phyloP scores from a whole-genome alignment of 352 stramenopile species.

The Globisporangium middletonii region DNA sequence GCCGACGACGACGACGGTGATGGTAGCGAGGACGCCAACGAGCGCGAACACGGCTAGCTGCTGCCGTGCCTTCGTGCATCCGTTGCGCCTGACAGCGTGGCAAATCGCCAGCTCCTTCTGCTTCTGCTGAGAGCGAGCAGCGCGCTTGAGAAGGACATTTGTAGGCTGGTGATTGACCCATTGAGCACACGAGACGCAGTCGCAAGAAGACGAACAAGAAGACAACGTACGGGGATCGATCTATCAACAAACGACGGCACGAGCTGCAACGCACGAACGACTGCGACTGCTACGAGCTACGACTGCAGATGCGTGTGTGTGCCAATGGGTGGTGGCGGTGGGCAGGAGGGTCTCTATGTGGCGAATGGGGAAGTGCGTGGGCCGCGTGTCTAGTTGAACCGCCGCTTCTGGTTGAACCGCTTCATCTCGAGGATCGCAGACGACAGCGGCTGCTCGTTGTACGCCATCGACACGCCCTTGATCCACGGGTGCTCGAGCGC shows the following conservation, averaged over 20 bases:
- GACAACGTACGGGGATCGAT: background rate
- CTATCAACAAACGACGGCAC: background rate
- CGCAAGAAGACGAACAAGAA: too few relatives aligned
- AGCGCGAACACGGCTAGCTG: too few relatives aligned
- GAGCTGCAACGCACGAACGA: too few relatives aligned
- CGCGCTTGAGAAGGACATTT: background rate
- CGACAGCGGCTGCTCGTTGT: constrained; percentile 71
- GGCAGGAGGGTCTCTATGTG: constrained; percentile 9
- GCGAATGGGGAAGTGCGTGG: background rate
- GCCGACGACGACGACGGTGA: too few relatives aligned
- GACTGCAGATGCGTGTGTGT: too few relatives aligned
- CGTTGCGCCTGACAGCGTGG: constrained; percentile 34
- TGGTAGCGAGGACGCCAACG: too few relatives aligned
- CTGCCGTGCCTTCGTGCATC: too few relatives aligned
- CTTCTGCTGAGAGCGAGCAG: background rate
- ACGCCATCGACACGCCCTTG: constrained; percentile 62
- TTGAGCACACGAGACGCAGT: background rate
- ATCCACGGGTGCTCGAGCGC: constrained; percentile 84
- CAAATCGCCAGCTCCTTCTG: background rate
- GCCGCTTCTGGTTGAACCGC: constrained; percentile 87
- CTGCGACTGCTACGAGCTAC: too few relatives aligned
- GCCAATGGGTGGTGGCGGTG: too few relatives aligned
- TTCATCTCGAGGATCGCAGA: constrained; percentile 86
- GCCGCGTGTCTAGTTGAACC: constrained; percentile 48
- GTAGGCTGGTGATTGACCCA: too few relatives aligned